Evolutionary conservation across 345 rosid genomes (phyloP).

Genomic region (Conringia planisiliqua): DNA sequence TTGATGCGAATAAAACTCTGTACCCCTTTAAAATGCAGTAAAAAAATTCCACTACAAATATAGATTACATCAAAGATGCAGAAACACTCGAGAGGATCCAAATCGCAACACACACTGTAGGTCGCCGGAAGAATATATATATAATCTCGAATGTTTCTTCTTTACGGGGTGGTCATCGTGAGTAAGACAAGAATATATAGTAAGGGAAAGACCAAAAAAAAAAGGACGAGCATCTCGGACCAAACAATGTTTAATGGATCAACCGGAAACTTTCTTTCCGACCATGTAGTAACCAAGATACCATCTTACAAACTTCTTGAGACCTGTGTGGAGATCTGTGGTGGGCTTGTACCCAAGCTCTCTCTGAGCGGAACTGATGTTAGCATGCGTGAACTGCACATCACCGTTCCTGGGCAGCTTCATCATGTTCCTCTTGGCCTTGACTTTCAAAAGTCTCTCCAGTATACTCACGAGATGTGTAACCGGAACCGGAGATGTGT

Average conservation of each 20-base stretch:
- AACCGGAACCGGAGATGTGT: slow-evolving; percentile 82
- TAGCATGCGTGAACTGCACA: slow-evolving; percentile 91
- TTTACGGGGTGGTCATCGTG: too few relatives aligned
- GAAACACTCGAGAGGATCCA: too few relatives aligned
- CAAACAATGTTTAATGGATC: too few relatives aligned
- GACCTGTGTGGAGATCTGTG: slow-evolving; percentile 74
- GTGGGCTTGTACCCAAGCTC: slow-evolving; percentile 84
- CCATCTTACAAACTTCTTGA: slow-evolving; percentile 92
- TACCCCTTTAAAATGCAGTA: too few relatives aligned
- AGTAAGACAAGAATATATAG: neutral
- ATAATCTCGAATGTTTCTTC: too few relatives aligned
- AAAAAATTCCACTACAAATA: too few relatives aligned
- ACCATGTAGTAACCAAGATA: slow-evolving; percentile 63
- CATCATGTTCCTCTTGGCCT: slow-evolving; percentile 72
- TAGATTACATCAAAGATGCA: too few relatives aligned
- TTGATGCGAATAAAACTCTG: too few relatives aligned
- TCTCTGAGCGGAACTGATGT: slow-evolving; percentile 66
- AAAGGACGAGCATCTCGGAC: too few relatives aligned
- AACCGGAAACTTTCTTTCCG: slow-evolving; percentile 53
- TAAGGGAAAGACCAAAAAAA: too few relatives aligned
- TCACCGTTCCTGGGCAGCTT: slow-evolving; percentile 89
- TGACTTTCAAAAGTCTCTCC: slow-evolving; percentile 75
- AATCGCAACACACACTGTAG: too few relatives aligned
- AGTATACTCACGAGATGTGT: slow-evolving; percentile 62
- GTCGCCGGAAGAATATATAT: too few relatives aligned